Conservation (phyloP, 116 monocot genomes). For the Zostera marina region DNA sequence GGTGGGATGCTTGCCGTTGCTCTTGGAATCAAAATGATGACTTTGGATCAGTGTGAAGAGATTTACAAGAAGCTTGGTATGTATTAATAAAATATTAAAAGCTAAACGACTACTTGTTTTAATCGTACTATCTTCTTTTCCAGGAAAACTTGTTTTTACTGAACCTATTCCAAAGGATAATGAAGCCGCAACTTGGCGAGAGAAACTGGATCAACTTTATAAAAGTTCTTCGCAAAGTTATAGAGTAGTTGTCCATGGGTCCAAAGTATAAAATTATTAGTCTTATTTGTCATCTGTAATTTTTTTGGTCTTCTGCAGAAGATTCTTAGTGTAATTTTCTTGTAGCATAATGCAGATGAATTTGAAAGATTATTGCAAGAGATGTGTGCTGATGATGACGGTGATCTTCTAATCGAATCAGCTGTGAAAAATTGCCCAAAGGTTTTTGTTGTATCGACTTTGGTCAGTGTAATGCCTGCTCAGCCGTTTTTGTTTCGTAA, state of each 20-base stretch:
- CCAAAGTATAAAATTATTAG: slow-evolving; percentile 43
- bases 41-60: slow-evolving; percentile 87
- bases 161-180: slow-evolving; percentile 82
- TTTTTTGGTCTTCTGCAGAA: not conserved
- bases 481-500: slow-evolving; percentile 96
- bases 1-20: slow-evolving; percentile 99
- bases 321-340: slow-evolving; percentile 16
- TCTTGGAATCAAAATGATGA: slow-evolving; percentile 85
- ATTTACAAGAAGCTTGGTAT: slow-evolving; percentile 92
- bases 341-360: slow-evolving; percentile 97
- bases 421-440: slow-evolving; percentile 82
- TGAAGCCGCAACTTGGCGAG: slow-evolving; percentile 92
- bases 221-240: slow-evolving; percentile 99
- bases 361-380: slow-evolving; percentile 91
- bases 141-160: slow-evolving; percentile 93
- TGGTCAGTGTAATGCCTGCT: slow-evolving; percentile 82
- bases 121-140: not conserved
- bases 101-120: not conserved
- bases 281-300: slow-evolving; percentile 1
- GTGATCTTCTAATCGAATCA: slow-evolving; percentile 91
- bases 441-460: slow-evolving; percentile 88
- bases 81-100: not conserved
- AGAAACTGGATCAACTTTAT: slow-evolving; percentile 90
- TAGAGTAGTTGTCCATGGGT: slow-evolving; percentile 96
- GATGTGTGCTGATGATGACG: slow-evolving; percentile 96